Evolutionary conservation across 768 basidiomycete genomes (phyloP), one percentile per base, ranked within the genome.

Genomic region (Tylopilus sp.): DNA sequence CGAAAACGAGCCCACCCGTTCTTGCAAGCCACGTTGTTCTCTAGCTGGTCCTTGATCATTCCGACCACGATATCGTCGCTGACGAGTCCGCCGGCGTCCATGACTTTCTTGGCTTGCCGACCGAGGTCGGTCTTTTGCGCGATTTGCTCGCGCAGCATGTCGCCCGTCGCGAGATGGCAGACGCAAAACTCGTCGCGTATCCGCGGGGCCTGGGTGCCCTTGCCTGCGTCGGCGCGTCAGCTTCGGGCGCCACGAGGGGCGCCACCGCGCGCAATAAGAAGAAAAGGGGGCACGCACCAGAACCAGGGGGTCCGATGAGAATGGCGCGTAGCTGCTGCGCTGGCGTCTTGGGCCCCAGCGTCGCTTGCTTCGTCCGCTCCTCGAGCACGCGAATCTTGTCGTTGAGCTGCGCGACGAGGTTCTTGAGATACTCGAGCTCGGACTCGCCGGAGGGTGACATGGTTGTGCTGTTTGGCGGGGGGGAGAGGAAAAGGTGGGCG

Each of bases 81-180:
- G 50, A 99, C 94, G 52, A 99, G 84, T n/a, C 87, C 91, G 34
- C 97, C 97, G 22, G 83, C 80, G 69, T 98, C 96, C 89, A 99
- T 97, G 69, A 98, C 86, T 72, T 93, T 94, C 81, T 99, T 98
- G 19, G 97, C 97, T 63, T 89, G 82, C 42, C 87, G 74, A 56
- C 97, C 97, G 37, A 99, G 83, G 38, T 82, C 75, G 5, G 97
- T 97, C 75, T 95, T 88, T 68, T 85, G 72, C 31, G 84, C 66
- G 55, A 99, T 93, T 71, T 99, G 93, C 58, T 93, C 91, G 45
- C 97, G 88, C 53, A 99, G 80, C 93, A 99, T 96, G 77, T 99
- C 97, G 19, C 97, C 97, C 28, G 97, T 99, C 24, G 97, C 96
- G 62, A 99, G 78, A 76, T 99, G 97, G 78, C 97, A 99, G 41